phyloP scores from a whole-genome alignment of 1,284 basidiomycete species.

The Austroboletus olivaceoglutinosus region DNA sequence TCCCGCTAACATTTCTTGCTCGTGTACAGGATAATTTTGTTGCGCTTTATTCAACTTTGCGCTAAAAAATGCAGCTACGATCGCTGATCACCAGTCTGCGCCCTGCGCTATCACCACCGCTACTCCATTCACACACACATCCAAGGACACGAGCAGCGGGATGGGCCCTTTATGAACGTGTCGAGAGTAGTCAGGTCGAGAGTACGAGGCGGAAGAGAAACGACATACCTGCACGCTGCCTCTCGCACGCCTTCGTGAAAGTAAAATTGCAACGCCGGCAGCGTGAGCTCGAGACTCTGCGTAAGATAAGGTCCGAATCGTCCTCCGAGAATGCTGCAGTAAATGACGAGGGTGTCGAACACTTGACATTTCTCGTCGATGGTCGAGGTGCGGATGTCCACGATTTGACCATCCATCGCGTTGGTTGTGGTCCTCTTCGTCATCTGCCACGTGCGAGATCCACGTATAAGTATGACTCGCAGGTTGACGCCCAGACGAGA shows the following conservation, averaged over 20 bases:
- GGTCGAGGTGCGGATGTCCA: conserved; percentile 76
- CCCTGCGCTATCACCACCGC: no score
- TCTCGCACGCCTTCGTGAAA: conserved; percentile 84
- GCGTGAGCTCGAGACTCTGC: conserved; percentile 66
- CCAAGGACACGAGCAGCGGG: conserved; percentile 68
- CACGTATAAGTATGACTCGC: background rate
- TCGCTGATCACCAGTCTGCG: no score
- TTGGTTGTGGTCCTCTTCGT: conserved; percentile 54
- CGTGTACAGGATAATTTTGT: no score
- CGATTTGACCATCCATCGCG: conserved; percentile 69
- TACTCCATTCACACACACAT: no score
- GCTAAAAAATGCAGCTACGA: no score
- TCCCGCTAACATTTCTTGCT: no score
- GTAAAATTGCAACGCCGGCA: conserved; percentile 70
- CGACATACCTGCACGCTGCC: conserved; percentile 41
- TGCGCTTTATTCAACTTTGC: no score
- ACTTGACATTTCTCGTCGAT: conserved; percentile 87
- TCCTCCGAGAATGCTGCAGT: conserved; percentile 67
- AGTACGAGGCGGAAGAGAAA: background rate
- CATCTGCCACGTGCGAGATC: no score
- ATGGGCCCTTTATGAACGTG: conserved; percentile 52
- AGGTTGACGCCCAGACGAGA: background rate
- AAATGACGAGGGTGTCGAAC: conserved; percentile 80
- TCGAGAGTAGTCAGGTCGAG: background rate
- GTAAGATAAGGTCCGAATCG: conserved; percentile 73